Conservation (phyloP, 331 rosid genomes). For the Acacia concinna region DNA sequence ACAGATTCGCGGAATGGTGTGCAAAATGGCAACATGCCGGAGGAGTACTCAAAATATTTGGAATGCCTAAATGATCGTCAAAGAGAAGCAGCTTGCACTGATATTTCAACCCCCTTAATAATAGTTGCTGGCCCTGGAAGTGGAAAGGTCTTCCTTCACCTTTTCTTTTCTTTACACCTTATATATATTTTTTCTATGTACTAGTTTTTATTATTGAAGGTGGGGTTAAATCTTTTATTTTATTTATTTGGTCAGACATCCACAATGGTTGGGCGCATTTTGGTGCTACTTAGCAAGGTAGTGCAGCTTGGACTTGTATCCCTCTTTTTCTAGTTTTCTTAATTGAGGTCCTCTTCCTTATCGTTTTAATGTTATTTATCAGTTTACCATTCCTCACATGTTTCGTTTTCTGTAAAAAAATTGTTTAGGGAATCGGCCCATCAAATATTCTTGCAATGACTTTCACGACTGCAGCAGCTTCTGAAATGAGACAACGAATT, state of each 20-base stretch:
- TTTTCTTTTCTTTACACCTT: conserved; percentile 2
- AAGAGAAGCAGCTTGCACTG: conserved; percentile 82
- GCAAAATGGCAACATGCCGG: conserved; percentile 56
- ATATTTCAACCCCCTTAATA: conserved; percentile 80
- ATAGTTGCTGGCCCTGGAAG: conserved; percentile 98
- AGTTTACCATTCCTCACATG: background rate
- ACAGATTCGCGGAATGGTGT: conserved; percentile 21
- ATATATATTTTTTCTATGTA: background rate
- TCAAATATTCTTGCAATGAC: conserved; percentile 91
- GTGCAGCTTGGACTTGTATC: conserved; percentile 19
- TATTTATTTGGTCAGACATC: conserved; percentile 66
- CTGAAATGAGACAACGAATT: conserved; percentile 96
- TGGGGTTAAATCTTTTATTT: conserved; percentile 36
- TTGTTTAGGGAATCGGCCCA: conserved; percentile 66
- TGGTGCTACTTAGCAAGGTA: conserved; percentile 89
- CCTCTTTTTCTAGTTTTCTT: background rate
- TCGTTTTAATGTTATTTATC: conserved; percentile 11
- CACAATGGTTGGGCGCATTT: conserved; percentile 94
- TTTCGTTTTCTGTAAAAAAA: conserved; percentile 26
- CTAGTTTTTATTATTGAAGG: conserved; percentile 28
- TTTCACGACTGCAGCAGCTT: conserved; percentile 91
- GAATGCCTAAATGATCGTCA: conserved; percentile 74
- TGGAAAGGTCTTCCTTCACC: conserved; percentile 66
- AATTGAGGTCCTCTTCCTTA: background rate
- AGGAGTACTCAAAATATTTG: conserved; percentile 68